phyloP scores from a whole-genome alignment of 2,329 filamentous ascomycete species.

The Aureobasidium leucospermi region DNA sequence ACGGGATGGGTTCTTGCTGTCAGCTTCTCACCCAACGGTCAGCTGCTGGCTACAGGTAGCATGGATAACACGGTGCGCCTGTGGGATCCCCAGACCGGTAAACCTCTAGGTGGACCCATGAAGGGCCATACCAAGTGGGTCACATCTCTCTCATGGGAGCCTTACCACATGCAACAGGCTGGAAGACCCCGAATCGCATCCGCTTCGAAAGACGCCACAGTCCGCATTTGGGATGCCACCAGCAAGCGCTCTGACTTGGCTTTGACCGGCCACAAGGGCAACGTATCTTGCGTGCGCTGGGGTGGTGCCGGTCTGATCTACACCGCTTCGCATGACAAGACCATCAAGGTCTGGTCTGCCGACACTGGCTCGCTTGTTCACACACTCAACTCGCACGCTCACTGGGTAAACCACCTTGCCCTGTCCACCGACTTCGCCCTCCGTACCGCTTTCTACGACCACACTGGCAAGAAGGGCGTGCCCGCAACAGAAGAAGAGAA shows the following conservation, averaged over 20 bases:
- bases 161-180: conserved; percentile 71
- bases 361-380: conserved; percentile 71
- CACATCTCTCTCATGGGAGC: conserved; percentile 83
- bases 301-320: conserved; percentile 83
- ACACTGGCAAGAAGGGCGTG: conserved; percentile 57
- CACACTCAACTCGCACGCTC: conserved; percentile 73
- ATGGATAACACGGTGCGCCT: conserved; percentile 90
- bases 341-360: conserved; percentile 83
- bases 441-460: conserved; percentile 79
- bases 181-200: conserved; percentile 76
- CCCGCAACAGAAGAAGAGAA: conserved; percentile 65
- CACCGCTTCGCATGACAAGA: conserved; percentile 84
- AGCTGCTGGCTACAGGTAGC: conserved; percentile 75
- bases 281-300: conserved; percentile 88
- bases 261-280: conserved; percentile 80
- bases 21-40: conserved; percentile 77
- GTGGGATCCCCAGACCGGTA: conserved; percentile 80
- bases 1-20: conserved; percentile 85
- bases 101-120: conserved; percentile 61
- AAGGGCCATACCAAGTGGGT: conserved; percentile 89
- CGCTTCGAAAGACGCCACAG: conserved; percentile 81
- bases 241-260: conserved; percentile 72
- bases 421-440: conserved; percentile 88
- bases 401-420: conserved; percentile 93
- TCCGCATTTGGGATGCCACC: conserved; percentile 79